Evolutionary conservation across 1,284 basidiomycete species (phyloP).

Genomic region (Sutorius eximius): DNA sequence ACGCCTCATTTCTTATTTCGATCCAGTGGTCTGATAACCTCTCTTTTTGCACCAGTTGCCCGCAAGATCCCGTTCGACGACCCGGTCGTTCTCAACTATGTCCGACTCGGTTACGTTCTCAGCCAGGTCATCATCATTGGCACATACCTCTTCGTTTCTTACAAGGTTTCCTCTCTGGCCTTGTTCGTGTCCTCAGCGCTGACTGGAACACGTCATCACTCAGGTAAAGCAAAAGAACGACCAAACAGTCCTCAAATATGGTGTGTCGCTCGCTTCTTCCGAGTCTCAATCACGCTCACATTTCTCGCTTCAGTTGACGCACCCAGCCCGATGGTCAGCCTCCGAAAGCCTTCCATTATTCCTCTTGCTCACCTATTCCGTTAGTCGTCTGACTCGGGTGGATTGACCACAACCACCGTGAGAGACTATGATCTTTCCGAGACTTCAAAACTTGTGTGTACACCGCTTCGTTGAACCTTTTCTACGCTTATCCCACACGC

Average conservation of each 20-base stretch:
- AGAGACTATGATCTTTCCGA: conserved; percentile 92
- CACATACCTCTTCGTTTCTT: conserved; percentile 75
- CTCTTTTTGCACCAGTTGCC: conserved; percentile 57
- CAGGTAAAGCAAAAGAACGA: conserved; percentile 96
- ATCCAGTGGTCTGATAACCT: not conserved
- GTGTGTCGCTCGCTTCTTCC: conserved; percentile 40
- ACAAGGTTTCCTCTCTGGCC: conserved; percentile 50
- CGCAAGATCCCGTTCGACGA: conserved; percentile 91
- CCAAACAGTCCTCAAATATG: conserved; percentile 92
- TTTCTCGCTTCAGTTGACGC: conserved; percentile 51
- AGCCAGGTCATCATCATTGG: conserved; percentile 72
- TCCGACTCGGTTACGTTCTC: conserved; percentile 80
- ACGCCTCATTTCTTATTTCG: conserved; percentile 15
- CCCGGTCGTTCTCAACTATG: conserved; percentile 78
- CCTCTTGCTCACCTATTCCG: conserved; percentile 7
- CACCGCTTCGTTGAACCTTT: not conserved
- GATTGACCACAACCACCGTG: conserved; percentile 89
- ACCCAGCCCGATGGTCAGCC: conserved; percentile 57
- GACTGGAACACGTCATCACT: conserved; percentile 22
- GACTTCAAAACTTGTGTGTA: conserved; percentile 79
- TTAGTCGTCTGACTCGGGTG: conserved; percentile 71
- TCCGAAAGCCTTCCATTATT: not conserved
- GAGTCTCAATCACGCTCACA: not conserved
- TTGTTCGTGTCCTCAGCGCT: not conserved
- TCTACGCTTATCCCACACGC: not conserved